A percentile compares a stretch with the other conserved stretches of the same genome.
phyloP scores from a whole-genome alignment of 1,284 basidiomycete species.

The Gomphus sp. region DNA sequence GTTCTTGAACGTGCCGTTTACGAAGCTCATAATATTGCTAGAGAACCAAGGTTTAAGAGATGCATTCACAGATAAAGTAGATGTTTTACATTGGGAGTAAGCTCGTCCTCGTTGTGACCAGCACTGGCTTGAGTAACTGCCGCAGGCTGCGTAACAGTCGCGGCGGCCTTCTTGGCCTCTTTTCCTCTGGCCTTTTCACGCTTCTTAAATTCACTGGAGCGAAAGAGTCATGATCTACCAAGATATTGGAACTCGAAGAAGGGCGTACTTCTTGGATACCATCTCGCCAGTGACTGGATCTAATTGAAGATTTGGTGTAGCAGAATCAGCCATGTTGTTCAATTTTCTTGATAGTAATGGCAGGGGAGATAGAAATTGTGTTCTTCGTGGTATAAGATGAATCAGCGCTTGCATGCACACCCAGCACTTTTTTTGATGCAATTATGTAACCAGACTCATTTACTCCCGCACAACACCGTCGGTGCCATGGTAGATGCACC shows the following conservation, averaged over 20 bases:
- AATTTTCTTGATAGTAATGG: no score
- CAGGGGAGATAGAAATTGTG: no score
- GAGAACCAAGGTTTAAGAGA: conserved; percentile 3
- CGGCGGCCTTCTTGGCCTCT: conserved; percentile 79
- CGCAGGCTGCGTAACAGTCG: conserved; percentile 42
- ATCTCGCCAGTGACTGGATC: no score
- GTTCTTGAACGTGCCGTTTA: conserved; percentile 77
- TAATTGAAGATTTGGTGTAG: no score
- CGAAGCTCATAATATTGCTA: conserved; percentile 97
- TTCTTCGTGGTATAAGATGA: no score
- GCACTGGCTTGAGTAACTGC: conserved; percentile 22
- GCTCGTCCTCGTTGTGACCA: conserved; percentile 1
- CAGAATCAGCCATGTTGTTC: no score
- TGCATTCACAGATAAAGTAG: background rate
- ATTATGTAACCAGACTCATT: no score
- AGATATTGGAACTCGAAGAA: conserved; percentile 1
- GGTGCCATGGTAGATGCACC: background rate
- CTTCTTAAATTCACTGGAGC: conserved; percentile 80
- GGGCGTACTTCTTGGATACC: conserved; percentile 84
- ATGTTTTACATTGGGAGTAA: background rate
- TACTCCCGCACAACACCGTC: no score
- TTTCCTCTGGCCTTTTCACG: conserved; percentile 80
- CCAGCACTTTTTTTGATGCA: no score
- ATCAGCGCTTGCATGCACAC: no score
- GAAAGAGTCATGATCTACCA: conserved; percentile 18